phyloP scores from a whole-genome alignment of 768 basidiomycete genomes.

The Phylloporus arenicola region DNA sequence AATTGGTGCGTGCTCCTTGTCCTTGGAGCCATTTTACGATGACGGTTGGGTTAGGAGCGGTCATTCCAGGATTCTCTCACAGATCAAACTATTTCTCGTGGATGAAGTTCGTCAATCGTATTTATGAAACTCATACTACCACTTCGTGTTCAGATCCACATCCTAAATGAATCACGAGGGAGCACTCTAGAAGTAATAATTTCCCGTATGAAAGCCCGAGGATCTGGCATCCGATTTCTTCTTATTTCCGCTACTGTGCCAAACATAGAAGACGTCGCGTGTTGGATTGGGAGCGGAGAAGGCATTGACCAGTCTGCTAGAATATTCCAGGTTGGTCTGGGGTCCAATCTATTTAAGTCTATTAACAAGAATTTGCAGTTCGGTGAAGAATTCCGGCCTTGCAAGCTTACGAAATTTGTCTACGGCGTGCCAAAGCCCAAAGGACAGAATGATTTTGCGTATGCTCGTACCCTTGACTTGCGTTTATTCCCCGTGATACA shows the following conservation, averaged over 20 bases:
- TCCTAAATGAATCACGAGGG: constrained; percentile 85
- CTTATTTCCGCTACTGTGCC: constrained; percentile 93
- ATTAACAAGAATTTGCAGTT: constrained; percentile 49
- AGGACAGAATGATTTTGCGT: constrained; percentile 74
- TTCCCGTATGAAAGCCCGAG: constrained; percentile 83
- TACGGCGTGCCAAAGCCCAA: constrained; percentile 61
- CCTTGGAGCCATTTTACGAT: background rate
- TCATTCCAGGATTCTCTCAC: constrained; percentile 60
- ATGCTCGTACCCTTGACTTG: constrained; percentile 63
- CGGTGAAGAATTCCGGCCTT: constrained; percentile 88
- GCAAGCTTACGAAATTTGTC: constrained; percentile 68
- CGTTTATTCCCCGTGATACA: constrained; percentile 71
- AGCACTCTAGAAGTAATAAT: constrained; percentile 93
- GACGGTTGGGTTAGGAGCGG: constrained; percentile 42
- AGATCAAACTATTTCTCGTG: constrained; percentile 79
- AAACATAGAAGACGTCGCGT: constrained; percentile 84
- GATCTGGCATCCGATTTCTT: constrained; percentile 69
- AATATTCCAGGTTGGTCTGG: constrained; percentile 57
- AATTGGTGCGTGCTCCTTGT: constrained; percentile 60
- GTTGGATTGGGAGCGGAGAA: constrained; percentile 66
- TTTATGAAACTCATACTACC: background rate
- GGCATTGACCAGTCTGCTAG: constrained; percentile 41
- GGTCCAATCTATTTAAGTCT: background rate
- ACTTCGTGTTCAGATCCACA: constrained; percentile 62
- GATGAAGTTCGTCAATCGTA: constrained; percentile 59